Evolutionary conservation across 2,329 filamentous ascomycete genomes (phyloP).

Genomic region (Colletotrichum sp.): DNA sequence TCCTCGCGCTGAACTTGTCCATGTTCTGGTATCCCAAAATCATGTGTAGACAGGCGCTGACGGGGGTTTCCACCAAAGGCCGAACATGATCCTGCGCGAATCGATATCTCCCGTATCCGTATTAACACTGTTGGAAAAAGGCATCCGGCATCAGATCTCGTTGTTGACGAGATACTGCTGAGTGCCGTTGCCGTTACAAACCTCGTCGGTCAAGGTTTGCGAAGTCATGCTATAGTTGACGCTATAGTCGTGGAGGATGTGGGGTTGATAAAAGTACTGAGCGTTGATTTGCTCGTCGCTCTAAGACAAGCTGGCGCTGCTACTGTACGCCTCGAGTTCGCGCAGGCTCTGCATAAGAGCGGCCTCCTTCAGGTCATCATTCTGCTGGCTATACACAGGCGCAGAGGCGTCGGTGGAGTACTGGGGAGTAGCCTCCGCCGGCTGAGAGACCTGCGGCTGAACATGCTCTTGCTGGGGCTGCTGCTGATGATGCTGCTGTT

Average conservation of each 20-base stretch:
- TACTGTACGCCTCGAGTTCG: slow-evolving; percentile 22
- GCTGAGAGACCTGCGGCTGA: slow-evolving; percentile 19
- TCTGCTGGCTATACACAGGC: slow-evolving; percentile 15
- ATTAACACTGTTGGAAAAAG: fast-evolving
- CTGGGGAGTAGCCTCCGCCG: neutral
- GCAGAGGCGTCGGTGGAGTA: slow-evolving; percentile 4
- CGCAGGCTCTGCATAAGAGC: slow-evolving; percentile 22
- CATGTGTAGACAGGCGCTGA: neutral
- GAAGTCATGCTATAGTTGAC: neutral
- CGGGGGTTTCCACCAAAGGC: neutral
- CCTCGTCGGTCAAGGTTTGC: neutral
- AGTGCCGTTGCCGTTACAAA: neutral
- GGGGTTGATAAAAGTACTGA: slow-evolving; percentile 6
- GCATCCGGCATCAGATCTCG: neutral
- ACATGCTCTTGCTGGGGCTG: slow-evolving; percentile 21
- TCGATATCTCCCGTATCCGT: neutral
- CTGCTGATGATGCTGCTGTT: slow-evolving; percentile 20
- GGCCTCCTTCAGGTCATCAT: slow-evolving; percentile 18
- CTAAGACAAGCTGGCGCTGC: slow-evolving; percentile 12
- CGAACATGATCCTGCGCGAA: neutral
- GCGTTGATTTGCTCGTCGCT: neutral
- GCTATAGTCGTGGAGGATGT: neutral
- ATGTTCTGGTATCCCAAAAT: neutral
- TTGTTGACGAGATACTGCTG: neutral
- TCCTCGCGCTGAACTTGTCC: neutral